Evolutionary conservation across 306 rosid genomes (phyloP).

Genomic region (Bauhinia variegata): DNA sequence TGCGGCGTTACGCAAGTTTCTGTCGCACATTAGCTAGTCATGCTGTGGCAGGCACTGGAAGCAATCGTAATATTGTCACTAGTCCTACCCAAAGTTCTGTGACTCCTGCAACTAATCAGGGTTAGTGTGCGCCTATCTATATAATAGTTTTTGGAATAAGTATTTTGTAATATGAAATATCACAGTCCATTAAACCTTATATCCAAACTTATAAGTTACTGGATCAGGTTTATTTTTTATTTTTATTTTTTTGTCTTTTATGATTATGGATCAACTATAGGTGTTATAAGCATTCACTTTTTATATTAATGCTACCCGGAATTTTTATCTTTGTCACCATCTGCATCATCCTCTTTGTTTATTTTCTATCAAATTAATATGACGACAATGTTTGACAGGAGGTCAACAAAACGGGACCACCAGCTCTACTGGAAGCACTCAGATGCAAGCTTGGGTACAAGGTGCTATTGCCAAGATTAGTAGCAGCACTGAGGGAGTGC

Average conservation of each 20-base stretch:
- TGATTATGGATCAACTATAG: neutral
- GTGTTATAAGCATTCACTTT: conserved; percentile 25
- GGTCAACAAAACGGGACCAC: conserved; percentile 80
- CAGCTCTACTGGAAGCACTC: conserved; percentile 81
- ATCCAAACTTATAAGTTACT: conserved; percentile 12
- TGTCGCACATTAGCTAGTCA: conserved; percentile 99
- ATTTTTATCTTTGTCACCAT: conserved; percentile 3
- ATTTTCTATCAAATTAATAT: conserved; percentile 32
- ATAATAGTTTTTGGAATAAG: conserved; percentile 17
- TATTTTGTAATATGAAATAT: conserved; percentile 9
- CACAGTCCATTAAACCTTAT: conserved; percentile 18
- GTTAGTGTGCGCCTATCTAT: conserved; percentile 52
- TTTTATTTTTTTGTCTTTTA: neutral
- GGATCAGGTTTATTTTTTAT: no score
- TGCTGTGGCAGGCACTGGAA: conserved; percentile 91
- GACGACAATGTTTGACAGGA: conserved; percentile 49
- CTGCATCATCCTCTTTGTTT: conserved; percentile 18
- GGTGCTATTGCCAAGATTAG: conserved; percentile 98
- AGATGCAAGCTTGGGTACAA: conserved; percentile 97
- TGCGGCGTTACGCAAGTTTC: conserved; percentile 98
- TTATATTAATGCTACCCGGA: conserved; percentile 6
- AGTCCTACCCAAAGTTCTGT: conserved; percentile 91
- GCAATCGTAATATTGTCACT: conserved; percentile 86
- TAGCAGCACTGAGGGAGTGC: conserved; percentile 75
- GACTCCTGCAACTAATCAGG: conserved; percentile 87